phyloP scores from a whole-genome alignment of 306 rosid species.

The Begonia loranthoides region DNA sequence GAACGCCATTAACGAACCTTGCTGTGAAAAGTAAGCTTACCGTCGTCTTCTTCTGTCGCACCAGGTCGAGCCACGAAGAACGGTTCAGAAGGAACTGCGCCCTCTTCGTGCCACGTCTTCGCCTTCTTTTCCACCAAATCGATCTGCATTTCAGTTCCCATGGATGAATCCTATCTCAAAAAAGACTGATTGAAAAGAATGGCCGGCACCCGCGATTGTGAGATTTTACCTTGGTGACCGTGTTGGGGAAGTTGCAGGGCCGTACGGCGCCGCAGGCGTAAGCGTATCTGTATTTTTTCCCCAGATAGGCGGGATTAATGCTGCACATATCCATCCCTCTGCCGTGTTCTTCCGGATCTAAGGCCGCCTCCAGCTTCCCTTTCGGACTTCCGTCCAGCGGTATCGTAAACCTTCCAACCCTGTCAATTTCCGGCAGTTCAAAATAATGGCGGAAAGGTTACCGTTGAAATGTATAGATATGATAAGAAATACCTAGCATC shows the following conservation, averaged over 20 bases:
- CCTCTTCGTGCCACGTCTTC: constrained; percentile 70
- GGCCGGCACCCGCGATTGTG: too few relatives aligned
- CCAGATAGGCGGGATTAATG: constrained; percentile 62
- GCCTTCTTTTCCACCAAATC: constrained; percentile 57
- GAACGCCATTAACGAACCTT: background rate
- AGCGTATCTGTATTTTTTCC: constrained; percentile 71
- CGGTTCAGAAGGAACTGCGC: constrained; percentile 85
- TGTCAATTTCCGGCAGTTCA: constrained; percentile 4
- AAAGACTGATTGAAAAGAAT: background rate
- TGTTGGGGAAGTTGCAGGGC: constrained; percentile 95
- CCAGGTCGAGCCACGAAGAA: constrained; percentile 83
- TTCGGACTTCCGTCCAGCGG: constrained; percentile 64
- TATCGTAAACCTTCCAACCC: constrained; percentile 82
- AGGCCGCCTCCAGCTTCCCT: constrained; percentile 68
- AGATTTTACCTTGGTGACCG: constrained; percentile 60
- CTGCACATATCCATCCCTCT: constrained; percentile 95
- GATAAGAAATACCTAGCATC: constrained; percentile 48
- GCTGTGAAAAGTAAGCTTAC: constrained; percentile 16
- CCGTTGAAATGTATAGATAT: background rate
- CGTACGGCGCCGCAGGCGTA: constrained; percentile 95
- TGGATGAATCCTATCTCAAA: background rate
- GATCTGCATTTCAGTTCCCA: constrained; percentile 24
- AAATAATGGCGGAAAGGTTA: background rate
- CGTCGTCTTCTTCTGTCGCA: constrained; percentile 87
- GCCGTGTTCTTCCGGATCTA: constrained; percentile 85